Evolutionary conservation across 2,329 filamentous ascomycete species (phyloP).

Genomic region (Metarhizium brunneum): DNA sequence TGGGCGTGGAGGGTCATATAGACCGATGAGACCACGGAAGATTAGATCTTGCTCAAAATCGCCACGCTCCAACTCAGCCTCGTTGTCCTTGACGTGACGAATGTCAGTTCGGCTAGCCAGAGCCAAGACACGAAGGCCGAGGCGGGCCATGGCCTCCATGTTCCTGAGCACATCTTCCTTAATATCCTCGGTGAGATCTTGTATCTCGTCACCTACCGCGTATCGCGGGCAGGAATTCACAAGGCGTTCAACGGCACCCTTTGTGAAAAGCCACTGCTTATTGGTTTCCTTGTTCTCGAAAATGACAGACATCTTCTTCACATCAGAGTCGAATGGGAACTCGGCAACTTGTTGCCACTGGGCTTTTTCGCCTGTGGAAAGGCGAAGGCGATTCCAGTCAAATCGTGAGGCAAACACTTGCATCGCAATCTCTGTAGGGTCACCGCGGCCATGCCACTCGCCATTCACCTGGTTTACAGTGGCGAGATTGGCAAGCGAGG

Average conservation of each 20-base stretch:
- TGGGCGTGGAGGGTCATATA: conserved; percentile 64
- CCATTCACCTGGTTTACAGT: conserved; percentile 45
- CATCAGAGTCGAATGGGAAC: conserved; percentile 64
- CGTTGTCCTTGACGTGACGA: conserved; percentile 20
- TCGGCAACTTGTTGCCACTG: conserved; percentile 53
- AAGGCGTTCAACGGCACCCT: conserved; percentile 62
- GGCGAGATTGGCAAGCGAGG: conserved; percentile 57
- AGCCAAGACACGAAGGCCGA: conserved; percentile 61
- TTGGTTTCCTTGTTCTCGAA: conserved; percentile 35
- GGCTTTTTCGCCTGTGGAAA: conserved; percentile 38
- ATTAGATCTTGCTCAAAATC: conserved; percentile 41
- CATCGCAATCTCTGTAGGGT: conserved; percentile 61
- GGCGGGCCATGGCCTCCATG: conserved; percentile 58
- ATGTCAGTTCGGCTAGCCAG: conserved; percentile 46
- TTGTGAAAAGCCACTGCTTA: conserved; percentile 46
- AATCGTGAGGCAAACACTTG: conserved; percentile 66
- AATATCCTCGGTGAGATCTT: conserved; percentile 42
- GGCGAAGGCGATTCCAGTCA: conserved; percentile 46
- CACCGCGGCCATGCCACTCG: conserved; percentile 55
- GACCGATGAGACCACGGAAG: conserved; percentile 60
- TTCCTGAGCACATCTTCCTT: conserved; percentile 51
- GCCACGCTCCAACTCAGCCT: conserved; percentile 39
- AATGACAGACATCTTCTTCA: conserved; percentile 71
- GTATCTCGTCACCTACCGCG: conserved; percentile 31
- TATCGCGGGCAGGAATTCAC: conserved; percentile 51